Percentiles rank a stretch among this genome's conserved stretches.
Evolutionary conservation across 1,284 basidiomycete species (phyloP).

Genomic region (Fomitiporia mediterranea): DNA sequence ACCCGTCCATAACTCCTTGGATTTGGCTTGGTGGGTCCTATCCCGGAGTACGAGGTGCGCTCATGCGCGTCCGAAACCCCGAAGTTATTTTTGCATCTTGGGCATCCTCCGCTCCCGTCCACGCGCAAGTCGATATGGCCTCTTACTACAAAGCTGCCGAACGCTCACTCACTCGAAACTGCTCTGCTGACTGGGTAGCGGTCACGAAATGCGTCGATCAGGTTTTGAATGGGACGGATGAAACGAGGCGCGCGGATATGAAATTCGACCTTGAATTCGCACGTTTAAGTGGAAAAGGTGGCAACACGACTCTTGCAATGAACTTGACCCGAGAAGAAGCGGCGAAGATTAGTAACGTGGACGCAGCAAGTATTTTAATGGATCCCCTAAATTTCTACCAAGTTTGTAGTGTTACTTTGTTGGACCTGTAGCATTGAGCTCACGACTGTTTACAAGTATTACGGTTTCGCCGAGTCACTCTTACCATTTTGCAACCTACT

Average conservation of each 20-base stretch:
- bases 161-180: slow-evolving; percentile 46
- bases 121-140: slow-evolving; percentile 47
- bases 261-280: slow-evolving; percentile 42
- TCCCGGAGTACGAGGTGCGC: slow-evolving; percentile 31
- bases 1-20: slow-evolving; percentile 43
- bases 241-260: slow-evolving; percentile 32
- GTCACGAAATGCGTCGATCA: slow-evolving; percentile 43
- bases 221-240: slow-evolving; percentile 33
- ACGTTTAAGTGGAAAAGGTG: slow-evolving; percentile 37
- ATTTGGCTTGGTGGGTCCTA: slow-evolving; percentile 47
- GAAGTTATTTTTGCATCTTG: slow-evolving; percentile 43
- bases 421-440: not conserved
- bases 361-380: slow-evolving; percentile 42
- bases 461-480: slow-evolving; percentile 40
- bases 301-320: slow-evolving; percentile 34
- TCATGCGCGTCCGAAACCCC: slow-evolving; percentile 37
- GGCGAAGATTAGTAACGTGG: slow-evolving; percentile 34
- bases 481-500: slow-evolving; percentile 46
- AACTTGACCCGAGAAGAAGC: slow-evolving; percentile 33
- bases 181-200: slow-evolving; percentile 48
- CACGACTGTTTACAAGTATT: slow-evolving; percentile 33
- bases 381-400: slow-evolving; percentile 47
- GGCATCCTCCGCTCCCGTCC: slow-evolving; percentile 47
- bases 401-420: slow-evolving; percentile 26
- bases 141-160: slow-evolving; percentile 48